A percentile compares a stretch with the other conserved stretches of the same genome.
These are phyloP conservation scores for Solanum pennellii DNA, from an alignment of 257 asterid species.

Conservation along the genomic window DNA sequence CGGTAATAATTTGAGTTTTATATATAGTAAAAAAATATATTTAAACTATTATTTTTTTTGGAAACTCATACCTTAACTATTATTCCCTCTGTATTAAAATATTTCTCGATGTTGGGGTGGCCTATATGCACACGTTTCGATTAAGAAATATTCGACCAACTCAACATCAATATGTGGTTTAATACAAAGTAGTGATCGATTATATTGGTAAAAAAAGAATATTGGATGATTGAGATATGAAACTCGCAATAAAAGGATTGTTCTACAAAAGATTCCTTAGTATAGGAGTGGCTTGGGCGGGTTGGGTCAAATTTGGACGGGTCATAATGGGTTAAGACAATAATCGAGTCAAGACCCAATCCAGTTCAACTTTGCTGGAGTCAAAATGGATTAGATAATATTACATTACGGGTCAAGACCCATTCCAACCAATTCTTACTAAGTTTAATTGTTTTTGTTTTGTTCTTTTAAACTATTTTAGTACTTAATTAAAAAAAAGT, in stretches of 20 bases:
- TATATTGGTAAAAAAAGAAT: not conserved
- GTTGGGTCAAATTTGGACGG: not conserved
- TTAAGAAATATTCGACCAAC: not conserved
- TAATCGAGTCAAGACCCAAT: not conserved
- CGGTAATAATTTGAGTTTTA: not conserved
- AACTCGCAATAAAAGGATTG: too few relatives aligned
- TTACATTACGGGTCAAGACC: not conserved
- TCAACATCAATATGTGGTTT: too few relatives aligned
- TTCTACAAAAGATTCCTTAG: not conserved
- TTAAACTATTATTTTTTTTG: too few relatives aligned
- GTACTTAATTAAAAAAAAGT: not conserved
- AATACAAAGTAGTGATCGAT: not conserved
- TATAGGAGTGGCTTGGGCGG: not conserved
- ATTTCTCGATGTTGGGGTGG: not conserved
- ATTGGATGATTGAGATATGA: not conserved
- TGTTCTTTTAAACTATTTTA: not conserved
- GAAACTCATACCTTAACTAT: not conserved
- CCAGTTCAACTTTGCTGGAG: not conserved
- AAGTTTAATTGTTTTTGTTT: accelerated
- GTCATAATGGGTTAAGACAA: not conserved
- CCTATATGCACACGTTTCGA: not conserved
- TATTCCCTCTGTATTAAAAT: too few relatives aligned
- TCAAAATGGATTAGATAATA: not conserved
- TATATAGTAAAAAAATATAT: not conserved
- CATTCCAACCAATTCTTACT: not conserved